phyloP scores from a whole-genome alignment of 1,284 basidiomycete species.

The Paramarasmius palmivorus region DNA sequence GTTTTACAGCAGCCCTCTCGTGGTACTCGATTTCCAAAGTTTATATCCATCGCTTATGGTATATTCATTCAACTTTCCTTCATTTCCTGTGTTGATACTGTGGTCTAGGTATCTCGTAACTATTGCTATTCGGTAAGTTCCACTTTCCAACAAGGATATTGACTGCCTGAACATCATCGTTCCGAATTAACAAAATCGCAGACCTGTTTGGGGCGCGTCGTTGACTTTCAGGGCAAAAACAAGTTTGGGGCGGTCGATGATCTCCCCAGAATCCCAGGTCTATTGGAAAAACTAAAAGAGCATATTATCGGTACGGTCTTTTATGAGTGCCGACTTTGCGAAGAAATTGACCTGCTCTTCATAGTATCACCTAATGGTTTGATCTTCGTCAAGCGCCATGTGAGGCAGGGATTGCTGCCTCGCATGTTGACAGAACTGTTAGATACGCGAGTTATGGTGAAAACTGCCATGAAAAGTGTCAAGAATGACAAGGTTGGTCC shows the following conservation, averaged over 20 bases:
- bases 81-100: slow-evolving; percentile 41
- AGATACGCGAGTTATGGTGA: slow-evolving; percentile 98
- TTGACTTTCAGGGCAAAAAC: slow-evolving; percentile 82
- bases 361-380: slow-evolving; percentile 95
- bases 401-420: slow-evolving; percentile 83
- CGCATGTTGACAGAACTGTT: slow-evolving; percentile 94
- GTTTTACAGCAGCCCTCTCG: slow-evolving; percentile 89
- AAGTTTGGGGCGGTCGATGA: slow-evolving; percentile 87
- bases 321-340: neutral
- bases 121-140: slow-evolving; percentile 83
- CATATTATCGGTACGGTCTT: slow-evolving; percentile 64
- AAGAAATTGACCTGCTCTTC: no score
- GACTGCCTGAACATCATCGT: no score
- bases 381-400: slow-evolving; percentile 86
- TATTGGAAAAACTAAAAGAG: slow-evolving; percentile 69
- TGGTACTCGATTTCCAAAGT: slow-evolving; percentile 95
- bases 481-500: slow-evolving; percentile 73
- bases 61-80: slow-evolving; percentile 39
- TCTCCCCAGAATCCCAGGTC: slow-evolving; percentile 54
- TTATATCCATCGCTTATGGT: slow-evolving; percentile 98
- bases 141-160: neutral
- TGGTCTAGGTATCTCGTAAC: slow-evolving; percentile 46
- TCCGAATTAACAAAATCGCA: neutral
- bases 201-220: slow-evolving; percentile 90
- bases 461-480: slow-evolving; percentile 87